phyloP scores from a whole-genome alignment of 805 yeast genomes.

The Candida methanosorbosa region DNA sequence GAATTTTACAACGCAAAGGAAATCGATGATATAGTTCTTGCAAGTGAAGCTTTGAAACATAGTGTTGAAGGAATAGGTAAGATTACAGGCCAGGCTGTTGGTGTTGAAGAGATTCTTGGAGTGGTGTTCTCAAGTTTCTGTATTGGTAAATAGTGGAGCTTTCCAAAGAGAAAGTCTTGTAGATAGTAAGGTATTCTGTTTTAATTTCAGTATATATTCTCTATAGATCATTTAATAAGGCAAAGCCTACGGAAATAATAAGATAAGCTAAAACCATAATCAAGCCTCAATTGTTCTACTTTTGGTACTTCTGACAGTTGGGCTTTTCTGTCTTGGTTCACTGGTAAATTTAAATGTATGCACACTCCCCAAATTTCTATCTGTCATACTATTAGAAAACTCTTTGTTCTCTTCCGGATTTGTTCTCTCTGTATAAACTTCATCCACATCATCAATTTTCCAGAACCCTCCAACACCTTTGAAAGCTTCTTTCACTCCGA shows the following conservation, averaged over 20 bases:
- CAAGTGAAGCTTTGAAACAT: constrained; percentile 63
- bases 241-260: no score
- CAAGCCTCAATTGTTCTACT: no score
- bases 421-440: constrained; percentile 16
- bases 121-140: constrained; percentile 90
- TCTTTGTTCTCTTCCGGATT: no score
- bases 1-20: constrained; percentile 45
- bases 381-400: no score
- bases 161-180: no score
- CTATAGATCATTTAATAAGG: no score
- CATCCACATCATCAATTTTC: constrained; percentile 24
- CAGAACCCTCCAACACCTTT: constrained; percentile 28
- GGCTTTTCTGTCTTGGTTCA: neutral
- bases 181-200: no score
- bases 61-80: constrained; percentile 86
- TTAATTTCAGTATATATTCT: no score
- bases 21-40: constrained; percentile 66
- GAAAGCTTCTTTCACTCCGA: constrained; percentile 15
- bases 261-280: no score
- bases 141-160: constrained; percentile 93
- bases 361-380: no score
- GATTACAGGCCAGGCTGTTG: constrained; percentile 84
- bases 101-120: constrained; percentile 84
- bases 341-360: neutral
- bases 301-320: no score